Conservation (phyloP, 164 flowering plant genomes). For the Chimonanthus praecox region DNA sequence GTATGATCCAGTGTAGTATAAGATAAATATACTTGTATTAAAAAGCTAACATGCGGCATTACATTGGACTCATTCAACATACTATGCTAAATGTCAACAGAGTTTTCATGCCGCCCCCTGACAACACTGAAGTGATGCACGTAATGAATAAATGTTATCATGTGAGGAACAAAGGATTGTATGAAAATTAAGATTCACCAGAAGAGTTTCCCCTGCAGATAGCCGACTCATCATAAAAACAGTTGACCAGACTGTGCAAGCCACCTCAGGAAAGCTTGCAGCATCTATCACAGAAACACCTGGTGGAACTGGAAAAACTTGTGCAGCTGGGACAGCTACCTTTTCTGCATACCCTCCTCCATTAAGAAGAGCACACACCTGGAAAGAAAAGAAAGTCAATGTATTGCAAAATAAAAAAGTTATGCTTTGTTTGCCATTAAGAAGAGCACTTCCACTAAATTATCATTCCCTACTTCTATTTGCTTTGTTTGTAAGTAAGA, state of each 20-base stretch:
- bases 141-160: not conserved
- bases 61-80: no score
- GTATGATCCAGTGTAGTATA: no score
- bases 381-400: not conserved
- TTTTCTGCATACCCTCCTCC: conserved; percentile 99
- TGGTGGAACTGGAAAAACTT: conserved; percentile 82
- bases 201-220: conserved; percentile 70
- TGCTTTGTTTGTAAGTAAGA: no score
- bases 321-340: conserved; percentile 82
- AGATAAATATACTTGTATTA: no score
- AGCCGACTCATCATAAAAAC: conserved; percentile 81
- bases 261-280: conserved; percentile 91
- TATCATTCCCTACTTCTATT: no score
- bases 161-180: not conserved
- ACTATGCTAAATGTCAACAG: no score
- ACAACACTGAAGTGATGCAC: not conserved
- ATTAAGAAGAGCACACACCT: conserved; percentile 95
- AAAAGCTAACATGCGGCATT: no score
- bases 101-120: no score
- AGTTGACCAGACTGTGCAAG: conserved; percentile 98
- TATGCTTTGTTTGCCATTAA: not conserved
- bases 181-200: conserved; percentile 37
- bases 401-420: no score
- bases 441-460: no score
- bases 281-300: conserved; percentile 82